Evolutionary conservation across 2,329 filamentous ascomycete genomes (phyloP).

Genomic region (Ilyonectria mors-panacis): DNA sequence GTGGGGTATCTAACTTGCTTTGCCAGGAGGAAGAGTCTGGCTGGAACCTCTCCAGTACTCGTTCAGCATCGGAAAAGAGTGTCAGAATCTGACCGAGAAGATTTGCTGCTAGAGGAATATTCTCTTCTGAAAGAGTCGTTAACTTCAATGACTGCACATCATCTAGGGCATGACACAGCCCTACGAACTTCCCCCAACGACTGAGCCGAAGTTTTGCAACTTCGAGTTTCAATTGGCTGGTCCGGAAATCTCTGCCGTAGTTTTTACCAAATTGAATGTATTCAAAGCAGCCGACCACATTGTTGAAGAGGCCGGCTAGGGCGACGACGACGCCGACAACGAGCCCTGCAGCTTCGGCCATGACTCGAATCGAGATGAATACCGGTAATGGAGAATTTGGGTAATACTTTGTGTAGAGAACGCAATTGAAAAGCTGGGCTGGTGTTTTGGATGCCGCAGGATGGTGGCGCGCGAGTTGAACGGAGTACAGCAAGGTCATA

Average conservation of each 20-base stretch:
- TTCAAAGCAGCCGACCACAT: conserved; percentile 9
- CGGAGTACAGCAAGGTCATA: too few species aligned
- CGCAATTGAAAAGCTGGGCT: too few species aligned
- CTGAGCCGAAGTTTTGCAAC: not conserved
- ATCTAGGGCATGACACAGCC: not conserved
- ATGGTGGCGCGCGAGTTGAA: too few species aligned
- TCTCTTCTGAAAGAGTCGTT: not conserved
- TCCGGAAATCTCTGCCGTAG: not conserved
- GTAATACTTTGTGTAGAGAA: too few species aligned
- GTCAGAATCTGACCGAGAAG: not conserved
- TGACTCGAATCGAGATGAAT: not conserved
- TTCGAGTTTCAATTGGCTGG: conserved; percentile 1
- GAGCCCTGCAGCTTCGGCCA: conserved; percentile 10
- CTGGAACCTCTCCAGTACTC: not conserved
- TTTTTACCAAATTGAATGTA: conserved; percentile 5
- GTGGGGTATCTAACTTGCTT: not conserved
- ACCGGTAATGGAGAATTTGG: too few species aligned
- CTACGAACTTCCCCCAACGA: not conserved
- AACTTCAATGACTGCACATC: not conserved
- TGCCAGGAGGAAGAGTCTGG: not conserved
- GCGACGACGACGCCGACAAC: not conserved
- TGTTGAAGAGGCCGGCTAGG: conserved; percentile 7
- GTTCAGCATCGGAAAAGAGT: not conserved
- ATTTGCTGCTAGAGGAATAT: not conserved
- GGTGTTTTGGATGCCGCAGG: too few species aligned